These are phyloP conservation scores for Chaetoceros tenuissimus DNA, from an alignment of 108 stramenopile species.

Conservation along the genomic window DNA sequence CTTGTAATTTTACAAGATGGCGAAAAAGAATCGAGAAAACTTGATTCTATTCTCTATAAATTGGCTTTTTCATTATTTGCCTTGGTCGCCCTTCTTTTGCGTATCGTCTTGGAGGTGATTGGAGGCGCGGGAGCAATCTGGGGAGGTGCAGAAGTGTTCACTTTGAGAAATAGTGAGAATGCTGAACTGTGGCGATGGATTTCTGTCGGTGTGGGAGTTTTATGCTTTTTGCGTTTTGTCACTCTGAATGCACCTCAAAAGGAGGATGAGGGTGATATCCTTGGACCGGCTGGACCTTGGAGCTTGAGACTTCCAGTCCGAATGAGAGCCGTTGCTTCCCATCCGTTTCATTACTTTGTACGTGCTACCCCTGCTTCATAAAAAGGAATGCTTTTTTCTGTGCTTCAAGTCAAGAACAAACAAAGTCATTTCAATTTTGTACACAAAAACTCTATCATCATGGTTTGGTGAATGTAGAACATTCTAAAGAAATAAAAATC, in stretches of 20 bases:
- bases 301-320: constrained; percentile 17
- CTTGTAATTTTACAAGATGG: constrained; percentile 27
- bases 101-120: constrained; percentile 22
- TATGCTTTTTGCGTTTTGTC: constrained; percentile 20
- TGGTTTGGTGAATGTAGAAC: no score
- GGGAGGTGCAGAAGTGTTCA: constrained; percentile 20
- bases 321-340: constrained; percentile 20
- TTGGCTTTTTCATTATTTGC: constrained; percentile 17
- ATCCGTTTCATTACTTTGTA: constrained; percentile 35
- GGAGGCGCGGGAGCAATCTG: constrained; percentile 29
- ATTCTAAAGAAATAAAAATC: no score
- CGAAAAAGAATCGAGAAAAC: constrained; percentile 18
- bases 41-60: constrained; percentile 17
- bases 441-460: no score
- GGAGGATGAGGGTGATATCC: constrained; percentile 28
- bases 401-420: no score
- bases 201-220: constrained; percentile 12
- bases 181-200: constrained; percentile 22
- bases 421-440: no score
- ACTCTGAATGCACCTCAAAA: constrained; percentile 18
- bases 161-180: constrained; percentile 14
- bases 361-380: constrained; percentile 19
- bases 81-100: constrained; percentile 16
- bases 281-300: constrained; percentile 28
- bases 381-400: no score